Evolutionary conservation across 805 yeast genomes (phyloP), one percentile per base, ranked within the genome.

Genomic region (Ogataea pignaliae): DNA sequence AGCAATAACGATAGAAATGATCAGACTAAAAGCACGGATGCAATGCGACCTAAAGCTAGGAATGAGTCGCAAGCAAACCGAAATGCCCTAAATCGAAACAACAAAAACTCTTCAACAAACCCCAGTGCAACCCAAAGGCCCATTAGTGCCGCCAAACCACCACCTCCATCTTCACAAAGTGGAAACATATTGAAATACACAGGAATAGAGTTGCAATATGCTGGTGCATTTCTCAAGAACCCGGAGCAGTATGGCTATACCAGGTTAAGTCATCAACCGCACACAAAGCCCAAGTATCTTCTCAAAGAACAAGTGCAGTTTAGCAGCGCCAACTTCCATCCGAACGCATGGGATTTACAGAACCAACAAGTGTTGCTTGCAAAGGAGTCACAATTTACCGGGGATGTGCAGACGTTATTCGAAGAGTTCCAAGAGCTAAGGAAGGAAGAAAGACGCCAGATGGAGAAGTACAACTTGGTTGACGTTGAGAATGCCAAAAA

Each of bases 401-500:
- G 71, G 3, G 95, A 88, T 58, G 67, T 77, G 14, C 88, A 87
- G 46, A 76, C 84, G 2, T 63, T 88, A 9, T 88, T 85, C 61
- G 95, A 87, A 53, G 79, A 80, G 37, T 75, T 88, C 44, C 90
- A 83, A 55, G 73, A 68, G 41, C 73, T 86, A 79, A 73, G 96
- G 44, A 89, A 83, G 14, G 61, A 59, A 7, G 98, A 90, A 64
- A 71, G 98, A 45, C 65, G 66, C 36, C 72, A 78, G 43, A 89
- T 90, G 96, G 96, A 89, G 56, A 64, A 69, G 1, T 66, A 79
- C 45, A 95, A 95, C 1, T 67, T 88, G 3, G 97, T 93, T 3
- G 99, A 93, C 62, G 83, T 82, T 37, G 96, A 88, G 51, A 89
- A 88, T 50, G 79, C 78, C 0, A 78, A 88, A 35, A 88, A 89